Percentiles rank a stretch among this genome's conserved stretches.
phyloP scores from a whole-genome alignment of 768 basidiomycete species.

The Steccherinum ochraceum region DNA sequence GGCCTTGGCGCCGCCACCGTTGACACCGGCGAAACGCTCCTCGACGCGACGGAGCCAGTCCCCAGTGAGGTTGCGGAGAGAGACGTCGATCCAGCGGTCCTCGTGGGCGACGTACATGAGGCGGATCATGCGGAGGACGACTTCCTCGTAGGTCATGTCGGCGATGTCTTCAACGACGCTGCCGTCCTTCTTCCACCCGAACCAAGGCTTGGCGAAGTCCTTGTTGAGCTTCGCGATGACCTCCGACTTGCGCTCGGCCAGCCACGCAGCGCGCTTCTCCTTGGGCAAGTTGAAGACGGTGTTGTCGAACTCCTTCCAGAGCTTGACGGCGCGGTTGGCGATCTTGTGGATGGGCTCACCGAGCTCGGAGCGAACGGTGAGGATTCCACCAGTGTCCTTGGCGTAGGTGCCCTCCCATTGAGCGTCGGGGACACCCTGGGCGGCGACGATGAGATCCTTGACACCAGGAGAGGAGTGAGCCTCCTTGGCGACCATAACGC shows the following conservation, averaged over 20 bases:
- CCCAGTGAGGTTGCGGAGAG: conserved; percentile 87
- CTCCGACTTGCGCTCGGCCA: conserved; percentile 80
- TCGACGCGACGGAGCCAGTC: conserved; percentile 97
- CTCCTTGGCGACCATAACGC: conserved; percentile 99
- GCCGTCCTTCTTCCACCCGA: conserved; percentile 93
- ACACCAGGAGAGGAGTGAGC: conserved; percentile 92
- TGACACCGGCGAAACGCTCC: conserved; percentile 90
- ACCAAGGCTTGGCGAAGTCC: conserved; percentile 97
- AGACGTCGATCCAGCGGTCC: conserved; percentile 88
- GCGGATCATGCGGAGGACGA: conserved; percentile 82
- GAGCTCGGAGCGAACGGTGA: conserved; percentile 95
- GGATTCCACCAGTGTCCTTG: conserved; percentile 91
- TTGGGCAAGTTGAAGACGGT: conserved; percentile 92
- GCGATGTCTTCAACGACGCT: conserved; percentile 76
- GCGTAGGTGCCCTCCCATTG: conserved; percentile 94
- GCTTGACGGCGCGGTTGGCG: conserved; percentile 91
- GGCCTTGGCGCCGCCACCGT: conserved; percentile 66
- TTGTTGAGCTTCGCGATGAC: conserved; percentile 89
- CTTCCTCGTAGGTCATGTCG: conserved; percentile 99
- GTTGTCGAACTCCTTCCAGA: conserved; percentile 99
- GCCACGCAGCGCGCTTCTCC: conserved; percentile 91
- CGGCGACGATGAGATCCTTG: conserved; percentile 94
- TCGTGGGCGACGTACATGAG: conserved; percentile 94
- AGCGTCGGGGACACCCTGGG: conserved; percentile 83
- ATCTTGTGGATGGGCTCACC: conserved; percentile 99